These are phyloP conservation scores for Tetrapisispora nanseiensis DNA, from an alignment of 805 yeast species.

Conservation along the genomic window DNA sequence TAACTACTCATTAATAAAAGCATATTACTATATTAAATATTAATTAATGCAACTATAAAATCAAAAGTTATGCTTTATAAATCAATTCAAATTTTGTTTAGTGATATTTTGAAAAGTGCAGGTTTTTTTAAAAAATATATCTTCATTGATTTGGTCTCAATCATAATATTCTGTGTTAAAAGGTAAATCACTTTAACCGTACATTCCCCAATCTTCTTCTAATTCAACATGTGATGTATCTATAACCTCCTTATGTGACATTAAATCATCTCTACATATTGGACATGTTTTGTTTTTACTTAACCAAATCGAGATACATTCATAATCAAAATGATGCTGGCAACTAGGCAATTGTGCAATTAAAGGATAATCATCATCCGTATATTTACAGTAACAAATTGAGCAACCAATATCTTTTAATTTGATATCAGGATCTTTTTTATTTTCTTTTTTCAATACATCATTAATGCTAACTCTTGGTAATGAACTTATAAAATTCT, in stretches of 20 bases:
- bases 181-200: too few species aligned
- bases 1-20: too few species aligned
- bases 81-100: too few species aligned
- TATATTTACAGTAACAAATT: slow-evolving; percentile 67
- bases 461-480: slow-evolving; percentile 44
- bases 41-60: too few species aligned
- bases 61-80: too few species aligned
- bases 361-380: slow-evolving; percentile 67
- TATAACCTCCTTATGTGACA: slow-evolving; percentile 34
- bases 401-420: slow-evolving; percentile 58
- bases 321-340: slow-evolving; percentile 74
- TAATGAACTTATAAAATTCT: slow-evolving; percentile 61
- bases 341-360: slow-evolving; percentile 72
- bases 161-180: too few species aligned
- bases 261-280: slow-evolving; percentile 67
- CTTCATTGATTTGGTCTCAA: too few species aligned
- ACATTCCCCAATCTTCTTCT: slow-evolving; percentile 72
- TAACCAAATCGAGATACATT: slow-evolving; percentile 88
- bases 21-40: too few species aligned
- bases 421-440: slow-evolving; percentile 32
- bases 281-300: slow-evolving; percentile 72
- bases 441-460: slow-evolving; percentile 5
- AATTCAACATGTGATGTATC: slow-evolving; percentile 47
- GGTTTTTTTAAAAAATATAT: too few species aligned
- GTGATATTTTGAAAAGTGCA: too few species aligned